A percentile compares a stretch with the other conserved stretches of the same genome.
These are phyloP conservation scores for Aspergillus calidoustus DNA, from an alignment of 2,329 filamentous ascomycete species.

Conservation along the genomic window DNA sequence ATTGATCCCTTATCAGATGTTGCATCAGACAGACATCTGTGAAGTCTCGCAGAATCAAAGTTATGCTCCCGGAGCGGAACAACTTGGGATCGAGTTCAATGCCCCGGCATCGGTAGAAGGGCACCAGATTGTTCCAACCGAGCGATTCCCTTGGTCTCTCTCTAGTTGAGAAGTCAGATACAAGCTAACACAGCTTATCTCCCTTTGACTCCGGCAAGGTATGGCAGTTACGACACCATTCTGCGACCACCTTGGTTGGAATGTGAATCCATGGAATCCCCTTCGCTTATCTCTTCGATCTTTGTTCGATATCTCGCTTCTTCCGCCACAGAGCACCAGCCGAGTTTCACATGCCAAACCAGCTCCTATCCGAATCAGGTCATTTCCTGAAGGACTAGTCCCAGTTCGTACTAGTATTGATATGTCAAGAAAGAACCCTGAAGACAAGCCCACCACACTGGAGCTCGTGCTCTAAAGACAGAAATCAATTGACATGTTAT, in stretches of 20 bases:
- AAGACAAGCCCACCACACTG: neutral
- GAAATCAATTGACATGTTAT: neutral
- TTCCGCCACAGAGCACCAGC: neutral
- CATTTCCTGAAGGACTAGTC: constrained; percentile 2
- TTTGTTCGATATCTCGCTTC: neutral
- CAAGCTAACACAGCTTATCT: neutral
- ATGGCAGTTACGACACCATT: constrained; percentile 7
- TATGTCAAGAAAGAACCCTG: constrained; percentile 1
- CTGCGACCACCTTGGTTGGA: neutral
- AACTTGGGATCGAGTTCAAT: neutral
- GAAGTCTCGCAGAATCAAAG: neutral
- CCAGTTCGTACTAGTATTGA: neutral
- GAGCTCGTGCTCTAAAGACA: neutral
- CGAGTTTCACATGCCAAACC: constrained; percentile 4
- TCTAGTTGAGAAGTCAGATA: neutral
- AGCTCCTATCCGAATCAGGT: constrained; percentile 4
- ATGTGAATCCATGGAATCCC: constrained; percentile 1
- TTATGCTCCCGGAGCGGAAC: neutral
- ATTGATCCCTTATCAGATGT: neutral
- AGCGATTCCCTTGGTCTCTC: neutral
- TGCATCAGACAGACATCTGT: neutral
- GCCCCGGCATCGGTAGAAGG: neutral
- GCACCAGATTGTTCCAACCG: neutral
- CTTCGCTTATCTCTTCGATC: neutral
- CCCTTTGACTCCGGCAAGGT: neutral